Base-by-base conservation (phyloP, 139 green algal species). In the Spirogloea muscicola region DNA sequence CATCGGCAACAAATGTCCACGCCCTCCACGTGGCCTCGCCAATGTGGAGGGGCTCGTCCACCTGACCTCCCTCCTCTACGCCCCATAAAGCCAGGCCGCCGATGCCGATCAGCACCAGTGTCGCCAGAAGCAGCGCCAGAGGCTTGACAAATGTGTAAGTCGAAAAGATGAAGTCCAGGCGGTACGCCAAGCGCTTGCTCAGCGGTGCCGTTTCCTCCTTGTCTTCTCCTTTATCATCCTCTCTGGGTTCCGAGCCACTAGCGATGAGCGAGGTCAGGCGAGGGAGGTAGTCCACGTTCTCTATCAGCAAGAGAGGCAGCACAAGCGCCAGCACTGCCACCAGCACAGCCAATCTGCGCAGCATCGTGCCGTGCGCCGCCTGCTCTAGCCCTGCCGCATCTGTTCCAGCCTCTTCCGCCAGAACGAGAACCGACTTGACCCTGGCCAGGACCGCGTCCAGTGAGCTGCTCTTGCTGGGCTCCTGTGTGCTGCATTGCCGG, bases 91-190 rank as follows among this genome's bases (percentile, higher is more conserved):
- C 78, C 62, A 87, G 55, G 38, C 79, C 79, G 9, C 84, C 84
- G 7, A 80, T 1, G 6, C 39, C 60, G n/a, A 87, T 76, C 65
- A 88, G 57, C 1, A 66, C 51, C 33, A 86, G n/a, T 3, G 84
- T 87, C 1, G 86, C 52, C n/a, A 67, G 75, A 18, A 88, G 76
- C 40, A 88, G 72, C 27, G 84, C 51, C 62, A 87, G 31, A 4
- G 49, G 46, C 62, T 88, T 83, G 44, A 83, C 64, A 57, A 74
- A 84, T 7, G 68, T 65, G 42, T 84, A 68, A 38, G 51, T 85
- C 9, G 82, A 86, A 38, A 86, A 86, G 49, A 73, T 70, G n/a
- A 55, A 33, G 38, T 86, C 82, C 1, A 86, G 25, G 25, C 46
- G 37, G 61, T 86, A 86, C 39, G 82, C 82, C 25, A 86, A 9